phyloP scores from a whole-genome alignment of 805 yeast genomes.

The Candida berthetii region DNA sequence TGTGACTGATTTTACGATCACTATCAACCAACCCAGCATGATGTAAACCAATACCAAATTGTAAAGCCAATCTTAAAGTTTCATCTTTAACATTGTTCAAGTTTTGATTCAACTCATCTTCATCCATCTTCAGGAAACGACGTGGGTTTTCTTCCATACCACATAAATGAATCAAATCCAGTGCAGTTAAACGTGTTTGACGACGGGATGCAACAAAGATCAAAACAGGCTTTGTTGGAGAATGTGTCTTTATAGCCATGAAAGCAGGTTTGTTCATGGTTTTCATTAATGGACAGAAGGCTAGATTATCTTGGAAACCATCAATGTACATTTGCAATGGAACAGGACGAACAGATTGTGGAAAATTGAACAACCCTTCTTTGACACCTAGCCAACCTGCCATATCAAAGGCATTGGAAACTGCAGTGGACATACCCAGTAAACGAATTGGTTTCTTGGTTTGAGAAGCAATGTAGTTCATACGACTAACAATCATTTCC shows the following conservation, averaged over 20 bases:
- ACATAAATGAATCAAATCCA: constrained; percentile 65
- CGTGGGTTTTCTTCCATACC: constrained; percentile 52
- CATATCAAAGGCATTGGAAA: constrained; percentile 89
- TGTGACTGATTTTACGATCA: constrained; percentile 86
- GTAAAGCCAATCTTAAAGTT: constrained; percentile 75
- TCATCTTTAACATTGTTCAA: constrained; percentile 61
- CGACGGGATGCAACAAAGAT: constrained; percentile 95
- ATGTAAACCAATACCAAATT: constrained; percentile 84
- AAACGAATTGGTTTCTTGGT: constrained; percentile 88
- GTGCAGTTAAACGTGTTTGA: constrained; percentile 85
- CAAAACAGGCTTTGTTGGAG: constrained; percentile 82
- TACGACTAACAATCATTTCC: constrained; percentile 91
- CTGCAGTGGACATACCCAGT: constrained; percentile 87
- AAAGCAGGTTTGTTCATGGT: constrained; percentile 74
- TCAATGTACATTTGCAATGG: constrained; percentile 86
- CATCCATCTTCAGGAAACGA: constrained; percentile 53
- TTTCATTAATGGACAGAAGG: constrained; percentile 60
- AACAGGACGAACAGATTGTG: constrained; percentile 91
- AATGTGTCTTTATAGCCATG: constrained; percentile 63
- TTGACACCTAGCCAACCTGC: constrained; percentile 94
- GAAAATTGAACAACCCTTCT: constrained; percentile 90
- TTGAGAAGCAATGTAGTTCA: constrained; percentile 88
- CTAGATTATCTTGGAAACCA: constrained; percentile 85
- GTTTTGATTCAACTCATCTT: constrained; percentile 26
- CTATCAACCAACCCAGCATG: constrained; percentile 95